Evolutionary conservation across 129 eudicot species (phyloP).

Genomic region (Arctium minus): DNA sequence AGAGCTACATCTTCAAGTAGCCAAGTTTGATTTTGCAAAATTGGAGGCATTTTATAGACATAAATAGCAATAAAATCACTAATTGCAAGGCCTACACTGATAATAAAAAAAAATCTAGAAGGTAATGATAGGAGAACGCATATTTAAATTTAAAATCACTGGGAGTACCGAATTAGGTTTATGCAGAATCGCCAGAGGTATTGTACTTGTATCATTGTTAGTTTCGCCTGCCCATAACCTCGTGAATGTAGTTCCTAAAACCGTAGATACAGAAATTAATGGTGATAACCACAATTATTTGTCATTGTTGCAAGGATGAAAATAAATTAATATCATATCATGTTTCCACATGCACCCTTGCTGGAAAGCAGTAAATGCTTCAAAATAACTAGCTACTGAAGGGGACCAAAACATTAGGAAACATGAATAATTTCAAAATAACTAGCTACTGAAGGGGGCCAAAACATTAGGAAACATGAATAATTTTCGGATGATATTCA

Average conservation of each 20-base stretch:
- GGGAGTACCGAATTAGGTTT: constrained; percentile 52
- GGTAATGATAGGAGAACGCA: neutral
- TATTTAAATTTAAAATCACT: neutral
- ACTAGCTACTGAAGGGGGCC: neutral
- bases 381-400: neutral
- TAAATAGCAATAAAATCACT: constrained; percentile 11
- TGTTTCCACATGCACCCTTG: constrained; percentile 10
- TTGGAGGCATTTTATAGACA: neutral
- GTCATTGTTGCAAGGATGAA: neutral
- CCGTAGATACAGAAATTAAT: constrained; percentile 6
- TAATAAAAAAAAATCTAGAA: neutral
- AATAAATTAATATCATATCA: neutral
- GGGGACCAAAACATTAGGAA: neutral
- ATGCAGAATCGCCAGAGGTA: constrained; percentile 64
- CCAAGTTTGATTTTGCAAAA: neutral
- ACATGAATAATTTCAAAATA: neutral
- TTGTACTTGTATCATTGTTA: constrained; percentile 29
- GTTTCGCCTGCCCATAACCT: constrained; percentile 79
- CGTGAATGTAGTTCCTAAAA: constrained; percentile 54
- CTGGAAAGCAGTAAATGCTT: constrained; percentile 2
- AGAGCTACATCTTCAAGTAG: neutral
- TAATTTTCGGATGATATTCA: neutral
- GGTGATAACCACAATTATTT: neutral
- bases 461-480: neutral
- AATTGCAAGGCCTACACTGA: neutral